Evolutionary conservation across 106 monocot species (phyloP), one percentile per base, ranked within the genome.

Genomic region (Allium cepa): DNA sequence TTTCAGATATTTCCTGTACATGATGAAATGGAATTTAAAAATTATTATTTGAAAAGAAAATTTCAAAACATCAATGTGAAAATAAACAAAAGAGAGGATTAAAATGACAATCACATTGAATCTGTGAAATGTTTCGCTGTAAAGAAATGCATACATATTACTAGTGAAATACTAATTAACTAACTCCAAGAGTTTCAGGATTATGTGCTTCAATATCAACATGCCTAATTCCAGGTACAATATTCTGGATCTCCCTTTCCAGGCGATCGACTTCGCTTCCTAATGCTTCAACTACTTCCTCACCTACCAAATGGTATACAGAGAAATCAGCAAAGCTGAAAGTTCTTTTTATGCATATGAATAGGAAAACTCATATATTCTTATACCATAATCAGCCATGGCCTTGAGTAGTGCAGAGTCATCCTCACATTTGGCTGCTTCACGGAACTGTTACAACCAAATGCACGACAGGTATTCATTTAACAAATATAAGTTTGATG

Each of bases 151-250:
- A 66, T 66, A 52, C 22, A 66, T 66, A 10, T 66, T 15, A 52
- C 26, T 26, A 49, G 66, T 17, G 47, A 26, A 22, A 55, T 22
- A 46, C n/a, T 45, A 55, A 68, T 68, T 66, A 63, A 12, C 53
- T 62, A 18, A 60, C 66, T 45, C 73, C 53, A 57, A 72, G 56
- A 6, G 27, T 67, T 63, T 81, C 78, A 0, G 88, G 88, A 70
- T 85, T 88, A 66, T 88, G 88, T 14, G 88, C 88, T 53, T 88
- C 88, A 16, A 88, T 88, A 58, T 88, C 88, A 10, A 88, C 88
- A 77, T 88, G 88, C 47, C 79, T 67, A 36, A 88, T 84, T 50
- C 88, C 88, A 5, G 88, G 85, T 53, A 88, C 88, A 60, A 88
- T 79, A 46, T 73, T 85, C 53, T 88, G 84, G 53, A 88, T 88